A percentile compares a stretch with the other conserved stretches of the same genome.
Evolutionary conservation across 2,329 filamentous ascomycete genomes (phyloP).

Genomic region (Cladosporium phlei): DNA sequence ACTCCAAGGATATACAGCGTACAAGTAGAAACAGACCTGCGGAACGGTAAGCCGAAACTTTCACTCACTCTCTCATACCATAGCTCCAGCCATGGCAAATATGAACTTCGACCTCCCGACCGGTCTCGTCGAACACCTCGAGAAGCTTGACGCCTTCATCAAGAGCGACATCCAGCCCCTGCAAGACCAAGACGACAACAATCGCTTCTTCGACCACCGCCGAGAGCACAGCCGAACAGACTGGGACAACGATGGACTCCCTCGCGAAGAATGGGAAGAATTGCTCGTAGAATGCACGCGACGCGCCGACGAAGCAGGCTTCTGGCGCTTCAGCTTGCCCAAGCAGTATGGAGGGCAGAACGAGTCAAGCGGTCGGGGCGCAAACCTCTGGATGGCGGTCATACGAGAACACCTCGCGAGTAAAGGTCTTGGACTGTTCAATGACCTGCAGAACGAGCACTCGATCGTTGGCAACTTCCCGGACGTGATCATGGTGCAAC

Average conservation of each 20-base stretch:
- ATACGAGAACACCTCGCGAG: constrained; percentile 56
- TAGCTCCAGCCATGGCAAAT: background rate
- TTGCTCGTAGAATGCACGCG: constrained; percentile 47
- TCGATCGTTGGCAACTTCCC: constrained; percentile 60
- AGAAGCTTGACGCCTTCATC: constrained; percentile 55
- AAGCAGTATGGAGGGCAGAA: constrained; percentile 52
- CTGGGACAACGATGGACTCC: constrained; percentile 55
- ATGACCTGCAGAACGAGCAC: constrained; percentile 62
- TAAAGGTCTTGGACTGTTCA: constrained; percentile 57
- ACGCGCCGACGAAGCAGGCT: constrained; percentile 55
- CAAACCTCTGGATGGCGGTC: constrained; percentile 60
- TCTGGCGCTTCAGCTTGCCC: constrained; percentile 57
- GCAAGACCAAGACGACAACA: constrained; percentile 54
- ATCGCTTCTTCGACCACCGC: constrained; percentile 62
- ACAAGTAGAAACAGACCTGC: background rate
- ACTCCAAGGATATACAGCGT: background rate
- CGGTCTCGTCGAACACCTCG: constrained; percentile 48
- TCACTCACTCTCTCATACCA: background rate
- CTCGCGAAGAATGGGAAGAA: constrained; percentile 55
- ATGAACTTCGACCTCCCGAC: constrained; percentile 56
- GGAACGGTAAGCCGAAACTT: background rate
- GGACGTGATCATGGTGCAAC: constrained; percentile 57
- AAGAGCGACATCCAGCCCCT: constrained; percentile 49
- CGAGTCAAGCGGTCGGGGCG: constrained; percentile 38
- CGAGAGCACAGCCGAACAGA: constrained; percentile 59